Evolutionary conservation across 2,329 filamentous ascomycete species (phyloP), one percentile per base, ranked within the genome.

Genomic region (Fonsecaea erecta): DNA sequence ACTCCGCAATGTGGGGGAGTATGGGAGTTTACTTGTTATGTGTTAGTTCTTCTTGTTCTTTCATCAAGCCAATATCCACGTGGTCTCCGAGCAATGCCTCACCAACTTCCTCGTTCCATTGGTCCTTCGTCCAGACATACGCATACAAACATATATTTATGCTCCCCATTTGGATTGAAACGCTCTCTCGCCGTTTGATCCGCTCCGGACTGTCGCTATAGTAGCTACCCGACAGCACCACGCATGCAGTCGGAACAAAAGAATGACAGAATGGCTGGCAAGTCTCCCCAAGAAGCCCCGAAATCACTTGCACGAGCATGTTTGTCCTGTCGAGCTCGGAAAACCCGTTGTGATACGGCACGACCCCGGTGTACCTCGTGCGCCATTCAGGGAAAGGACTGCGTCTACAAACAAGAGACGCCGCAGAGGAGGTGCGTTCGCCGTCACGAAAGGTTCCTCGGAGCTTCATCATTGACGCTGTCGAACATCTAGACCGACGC

Each of bases 291-390:
- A n/a, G 37, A 40, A 3, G 37, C 16, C 37, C 54, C 54, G 2
- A 57, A 46, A 7, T 43, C 54, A 24, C 54, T 57, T 24, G 54
- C 54, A 24, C 34, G 34, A 54, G 59, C 59, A 34, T 62, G 59
- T 54, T 21, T 52, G 30, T 62, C 35, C 51, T 62, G 59, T 40
- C 46, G 51, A 11, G 26, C n/a, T 34, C 46, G 59, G 21, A 62
- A 62, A 37, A 62, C 34, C 24, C 43, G 51, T 11, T 62, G 59
- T 40, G 51, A 62, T 18, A 54, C 46, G 6, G 59, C n/a, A 26
- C 14, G 51, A 30, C 59, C 59, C 8, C 24, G 46, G 3, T 62
- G 59, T 54, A 18, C 46, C 4, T 30, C 32, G 18, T 62, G 59
- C 34, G 32, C 24, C 12, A 11, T 16, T n/a, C 51, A 62, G 28